Conservation (phyloP, 495 filamentous ascomycete genomes). For the Podospora australis region DNA sequence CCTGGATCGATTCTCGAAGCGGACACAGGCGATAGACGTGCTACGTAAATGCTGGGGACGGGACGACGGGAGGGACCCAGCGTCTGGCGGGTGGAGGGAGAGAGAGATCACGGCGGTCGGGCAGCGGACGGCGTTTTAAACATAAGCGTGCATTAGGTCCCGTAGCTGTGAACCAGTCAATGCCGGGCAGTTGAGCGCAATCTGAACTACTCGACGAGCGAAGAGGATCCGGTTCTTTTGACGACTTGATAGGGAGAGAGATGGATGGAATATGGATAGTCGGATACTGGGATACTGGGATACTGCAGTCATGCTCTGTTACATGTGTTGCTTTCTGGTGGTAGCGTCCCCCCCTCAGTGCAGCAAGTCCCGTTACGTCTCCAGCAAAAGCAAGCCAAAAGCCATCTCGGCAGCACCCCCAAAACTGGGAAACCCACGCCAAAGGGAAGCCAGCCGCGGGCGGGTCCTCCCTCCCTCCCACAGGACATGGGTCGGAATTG, state of each 20-base stretch:
- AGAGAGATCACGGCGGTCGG: conserved; percentile 7
- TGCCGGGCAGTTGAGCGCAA: conserved; percentile 6
- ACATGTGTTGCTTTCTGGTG: too few relatives aligned
- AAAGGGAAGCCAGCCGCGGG: conserved; percentile 8
- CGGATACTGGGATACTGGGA: not conserved
- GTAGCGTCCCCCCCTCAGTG: too few relatives aligned
- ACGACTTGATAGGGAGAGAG: too few relatives aligned
- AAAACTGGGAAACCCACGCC: conserved; percentile 7
- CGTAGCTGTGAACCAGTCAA: not conserved
- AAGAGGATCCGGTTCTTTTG: conserved; percentile 1
- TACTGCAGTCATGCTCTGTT: not conserved
- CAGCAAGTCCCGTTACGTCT: too few relatives aligned
- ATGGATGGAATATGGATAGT: not conserved
- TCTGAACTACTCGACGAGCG: conserved; percentile 3
- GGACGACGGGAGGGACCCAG: not conserved
- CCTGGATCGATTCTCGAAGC: too few relatives aligned
- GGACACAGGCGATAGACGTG: not conserved
- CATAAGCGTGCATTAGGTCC: not conserved
- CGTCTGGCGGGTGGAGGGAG: not conserved
- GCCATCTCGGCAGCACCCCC: not conserved
- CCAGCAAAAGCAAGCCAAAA: not conserved
- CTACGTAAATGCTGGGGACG: not conserved
- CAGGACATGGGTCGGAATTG: not conserved
- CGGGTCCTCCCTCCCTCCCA: not conserved
- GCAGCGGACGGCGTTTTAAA: conserved; percentile 9